Percentiles rank a stretch among this genome's conserved stretches.
Conservation (phyloP, 192 early-diverging fungal species). For the Glomus cerebriforme region DNA sequence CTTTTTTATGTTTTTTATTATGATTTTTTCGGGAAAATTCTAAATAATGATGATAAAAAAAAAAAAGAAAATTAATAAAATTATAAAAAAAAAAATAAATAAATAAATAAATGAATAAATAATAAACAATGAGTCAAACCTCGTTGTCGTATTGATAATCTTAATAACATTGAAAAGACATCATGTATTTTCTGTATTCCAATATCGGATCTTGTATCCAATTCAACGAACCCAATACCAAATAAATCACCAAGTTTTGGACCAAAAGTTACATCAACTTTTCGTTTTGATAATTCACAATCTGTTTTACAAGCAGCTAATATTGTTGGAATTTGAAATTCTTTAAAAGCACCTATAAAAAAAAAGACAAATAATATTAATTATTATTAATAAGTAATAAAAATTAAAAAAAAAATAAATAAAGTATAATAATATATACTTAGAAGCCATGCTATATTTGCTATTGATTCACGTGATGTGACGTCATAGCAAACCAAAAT, state of each 20-base stretch:
- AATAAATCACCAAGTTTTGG: slow-evolving; percentile 2
- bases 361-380: too few relatives aligned
- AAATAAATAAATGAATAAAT: neutral
- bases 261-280: slow-evolving; percentile 7
- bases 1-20: neutral
- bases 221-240: slow-evolving; percentile 11
- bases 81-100: neutral
- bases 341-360: slow-evolving; percentile 13
- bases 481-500: slow-evolving; percentile 17
- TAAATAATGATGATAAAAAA: neutral
- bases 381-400: too few relatives aligned
- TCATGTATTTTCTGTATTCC: slow-evolving; percentile 16
- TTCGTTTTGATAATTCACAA: slow-evolving; percentile 6
- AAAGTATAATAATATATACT: neutral
- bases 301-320: slow-evolving; percentile 1
- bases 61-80: neutral
- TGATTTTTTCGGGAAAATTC: neutral
- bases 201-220: neutral
- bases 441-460: slow-evolving; percentile 19
- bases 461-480: neutral
- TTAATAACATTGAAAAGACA: slow-evolving; percentile 20
- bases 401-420: too few relatives aligned
- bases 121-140: neutral
- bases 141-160: slow-evolving; percentile 10
- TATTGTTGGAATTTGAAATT: slow-evolving; percentile 20